Evolutionary conservation across 768 basidiomycete genomes (phyloP).

Genomic region (Panus rudis): DNA sequence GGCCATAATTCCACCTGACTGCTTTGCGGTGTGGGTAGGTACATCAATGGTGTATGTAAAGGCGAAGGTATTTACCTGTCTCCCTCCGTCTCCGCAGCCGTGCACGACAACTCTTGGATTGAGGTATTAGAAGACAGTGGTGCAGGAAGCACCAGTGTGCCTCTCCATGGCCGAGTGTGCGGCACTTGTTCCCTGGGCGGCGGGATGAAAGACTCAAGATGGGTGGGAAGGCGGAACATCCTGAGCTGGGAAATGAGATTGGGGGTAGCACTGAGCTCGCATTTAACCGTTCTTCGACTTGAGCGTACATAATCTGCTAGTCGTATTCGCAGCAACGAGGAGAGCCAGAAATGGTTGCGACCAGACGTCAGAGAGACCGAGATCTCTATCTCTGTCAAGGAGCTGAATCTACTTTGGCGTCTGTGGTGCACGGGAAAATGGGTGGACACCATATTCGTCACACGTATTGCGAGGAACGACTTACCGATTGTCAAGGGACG

Average conservation of each 20-base stretch:
- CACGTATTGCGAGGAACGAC: too few relatives aligned
- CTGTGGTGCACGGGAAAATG: too few relatives aligned
- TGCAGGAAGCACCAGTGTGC: constrained; percentile 44
- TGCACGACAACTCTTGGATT: constrained; percentile 45
- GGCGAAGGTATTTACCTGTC: constrained; percentile 41
- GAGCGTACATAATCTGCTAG: constrained; percentile 8
- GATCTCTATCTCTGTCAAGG: too few relatives aligned
- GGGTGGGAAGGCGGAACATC: constrained; percentile 52
- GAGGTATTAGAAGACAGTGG: constrained; percentile 31
- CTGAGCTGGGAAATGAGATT: constrained; percentile 9
- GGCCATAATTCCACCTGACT: constrained; percentile 56
- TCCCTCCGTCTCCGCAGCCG: constrained; percentile 66
- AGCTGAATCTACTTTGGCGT: too few relatives aligned
- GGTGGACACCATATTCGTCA: too few relatives aligned
- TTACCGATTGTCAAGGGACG: constrained; percentile 13
- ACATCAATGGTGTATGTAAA: constrained; percentile 2
- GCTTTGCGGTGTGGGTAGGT: constrained; percentile 11
- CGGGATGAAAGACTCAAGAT: constrained; percentile 52
- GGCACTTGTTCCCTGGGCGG: constrained; percentile 41
- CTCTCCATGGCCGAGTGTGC: constrained; percentile 48
- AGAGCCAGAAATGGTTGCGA: too few relatives aligned
- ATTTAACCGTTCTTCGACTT: constrained; percentile 12
- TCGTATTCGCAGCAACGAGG: too few relatives aligned
- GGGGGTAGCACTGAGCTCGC: too few relatives aligned
- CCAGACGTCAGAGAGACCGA: too few relatives aligned